Conservation (phyloP, 805 yeast genomes). For the Candida vaughaniae region DNA sequence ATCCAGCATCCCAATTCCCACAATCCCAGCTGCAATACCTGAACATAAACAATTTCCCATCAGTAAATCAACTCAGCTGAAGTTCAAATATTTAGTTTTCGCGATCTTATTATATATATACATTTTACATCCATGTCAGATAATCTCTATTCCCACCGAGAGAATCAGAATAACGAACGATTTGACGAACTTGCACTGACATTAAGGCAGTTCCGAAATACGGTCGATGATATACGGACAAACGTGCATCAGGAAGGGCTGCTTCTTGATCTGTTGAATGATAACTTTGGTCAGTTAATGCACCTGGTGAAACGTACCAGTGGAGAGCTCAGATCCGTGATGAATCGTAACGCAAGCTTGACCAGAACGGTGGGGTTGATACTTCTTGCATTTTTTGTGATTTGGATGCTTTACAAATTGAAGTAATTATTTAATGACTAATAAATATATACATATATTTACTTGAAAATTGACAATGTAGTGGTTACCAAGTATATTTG, state of each 20-base stretch:
- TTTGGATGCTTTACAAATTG: slow-evolving; percentile 41
- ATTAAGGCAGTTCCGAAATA: slow-evolving; percentile 40
- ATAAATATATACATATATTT: neutral
- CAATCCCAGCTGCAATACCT: slow-evolving; percentile 17
- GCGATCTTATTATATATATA: neutral
- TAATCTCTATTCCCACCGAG: slow-evolving; percentile 39
- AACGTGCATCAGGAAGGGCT: slow-evolving; percentile 39
- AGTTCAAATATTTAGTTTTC: neutral
- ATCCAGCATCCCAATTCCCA: neutral
- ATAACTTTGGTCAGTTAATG: slow-evolving; percentile 39
- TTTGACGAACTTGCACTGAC: slow-evolving; percentile 45
- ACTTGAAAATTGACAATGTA: too few species aligned
- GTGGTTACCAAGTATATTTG: too few species aligned
- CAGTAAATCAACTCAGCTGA: slow-evolving; percentile 15
- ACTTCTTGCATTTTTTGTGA: slow-evolving; percentile 30
- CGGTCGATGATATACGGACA: slow-evolving; percentile 44
- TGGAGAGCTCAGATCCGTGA: slow-evolving; percentile 38
- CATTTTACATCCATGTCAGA: slow-evolving; percentile 21
- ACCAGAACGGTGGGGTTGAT: slow-evolving; percentile 37
- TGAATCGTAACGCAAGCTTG: slow-evolving; percentile 42
- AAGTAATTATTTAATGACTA: slow-evolving; percentile 5
- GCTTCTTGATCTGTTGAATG: slow-evolving; percentile 37
- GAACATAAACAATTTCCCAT: slow-evolving; percentile 29
- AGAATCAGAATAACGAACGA: slow-evolving; percentile 41
- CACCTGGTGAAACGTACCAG: slow-evolving; percentile 38